These are phyloP conservation scores for Meyerozyma carpophila DNA, from an alignment of 1,139 yeast species.

Conservation along the genomic window DNA sequence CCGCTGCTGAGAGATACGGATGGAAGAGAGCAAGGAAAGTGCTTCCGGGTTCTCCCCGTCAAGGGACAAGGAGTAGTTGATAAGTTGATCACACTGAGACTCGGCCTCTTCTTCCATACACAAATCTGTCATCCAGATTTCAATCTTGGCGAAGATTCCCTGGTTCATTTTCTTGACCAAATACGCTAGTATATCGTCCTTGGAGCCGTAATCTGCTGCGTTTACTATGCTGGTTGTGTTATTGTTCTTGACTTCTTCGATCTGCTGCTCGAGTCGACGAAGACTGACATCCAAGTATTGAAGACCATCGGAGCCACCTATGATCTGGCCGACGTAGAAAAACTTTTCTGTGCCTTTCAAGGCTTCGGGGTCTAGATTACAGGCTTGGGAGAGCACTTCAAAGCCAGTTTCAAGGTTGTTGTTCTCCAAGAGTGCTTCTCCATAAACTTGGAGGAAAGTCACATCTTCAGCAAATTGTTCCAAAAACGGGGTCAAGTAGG, in stretches of 20 bases:
- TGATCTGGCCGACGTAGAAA: conserved; percentile 83
- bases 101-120: conserved; percentile 95
- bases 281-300: conserved; percentile 63
- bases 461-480: conserved; percentile 24
- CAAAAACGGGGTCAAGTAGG: conserved; percentile 25
- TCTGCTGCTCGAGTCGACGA: conserved; percentile 39
- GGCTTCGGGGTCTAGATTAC: conserved; percentile 67
- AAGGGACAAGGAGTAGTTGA: conserved; percentile 57
- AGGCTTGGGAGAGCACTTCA: conserved; percentile 54
- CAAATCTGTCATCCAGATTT: conserved; percentile 98
- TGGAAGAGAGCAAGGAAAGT: conserved; percentile 77
- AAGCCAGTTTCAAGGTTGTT: conserved; percentile 79
- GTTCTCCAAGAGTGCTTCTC: conserved; percentile 73
- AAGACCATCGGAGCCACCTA: conserved; percentile 79
- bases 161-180: conserved; percentile 55
- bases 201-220: conserved; percentile 20
- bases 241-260: conserved; percentile 24
- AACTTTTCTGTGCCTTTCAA: conserved; percentile 69
- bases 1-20: conserved; percentile 83
- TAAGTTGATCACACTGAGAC: conserved; percentile 65
- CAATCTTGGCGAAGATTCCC: conserved; percentile 82
- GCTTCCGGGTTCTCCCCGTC: conserved; percentile 70
- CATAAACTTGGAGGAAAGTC: conserved; percentile 41
- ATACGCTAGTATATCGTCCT: conserved; percentile 25
- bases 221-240: conserved; percentile 18